Base-by-base conservation (phyloP, 2,329 filamentous ascomycete genomes). In the Mycocentrospora acerina region DNA sequence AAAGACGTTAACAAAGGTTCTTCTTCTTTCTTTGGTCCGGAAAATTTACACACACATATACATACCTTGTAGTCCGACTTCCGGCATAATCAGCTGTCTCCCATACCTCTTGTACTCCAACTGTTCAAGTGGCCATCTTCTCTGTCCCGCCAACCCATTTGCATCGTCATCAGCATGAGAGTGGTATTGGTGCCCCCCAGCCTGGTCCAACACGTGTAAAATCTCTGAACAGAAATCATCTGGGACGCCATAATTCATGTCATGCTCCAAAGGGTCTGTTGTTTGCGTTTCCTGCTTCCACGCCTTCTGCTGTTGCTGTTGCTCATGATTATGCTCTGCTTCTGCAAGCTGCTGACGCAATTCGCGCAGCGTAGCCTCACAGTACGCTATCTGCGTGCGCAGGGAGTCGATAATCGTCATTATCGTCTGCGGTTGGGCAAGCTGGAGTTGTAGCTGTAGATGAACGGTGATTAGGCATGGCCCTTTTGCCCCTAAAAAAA, bases 31-130 rank as follows among this genome's bases (percentile, higher is more conserved):
- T n/a, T n/a, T n/a, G n/a, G n/a, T n/a, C n/a, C n/a, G n/a, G 5
- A 22, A 22, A 22, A 5, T 22, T 22, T 9, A 5, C 19, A 22
- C 19, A 5, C 19, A 22, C 19, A 22, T 9, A 22, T 6, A 48
- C 66, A 45, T 32, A 86, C 86, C 88, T 65, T 82, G 74, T 1
- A 95, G 72, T 0, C 90, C 90, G 44, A 96, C 75, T 40, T 85
- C 80, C 0, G 89, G 86, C 44, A 96, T 81, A 49, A 97, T 90
- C 72, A 97, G 83, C 69, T 96, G 91, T 26, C 91, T 78, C 7
- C 88, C 90, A 71, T 97, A 97, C 45, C 90, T 79, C 49, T 81
- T 81, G 64, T 95, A 95, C 55, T 96, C 90, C 4, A 85, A 79
- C 12, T 75, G 70, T 4, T 71, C 67, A 2, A 95, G 73, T 0